Evolutionary conservation across 164 flowering plant genomes (phyloP).

Genomic region (Nymphaea thermarum): DNA sequence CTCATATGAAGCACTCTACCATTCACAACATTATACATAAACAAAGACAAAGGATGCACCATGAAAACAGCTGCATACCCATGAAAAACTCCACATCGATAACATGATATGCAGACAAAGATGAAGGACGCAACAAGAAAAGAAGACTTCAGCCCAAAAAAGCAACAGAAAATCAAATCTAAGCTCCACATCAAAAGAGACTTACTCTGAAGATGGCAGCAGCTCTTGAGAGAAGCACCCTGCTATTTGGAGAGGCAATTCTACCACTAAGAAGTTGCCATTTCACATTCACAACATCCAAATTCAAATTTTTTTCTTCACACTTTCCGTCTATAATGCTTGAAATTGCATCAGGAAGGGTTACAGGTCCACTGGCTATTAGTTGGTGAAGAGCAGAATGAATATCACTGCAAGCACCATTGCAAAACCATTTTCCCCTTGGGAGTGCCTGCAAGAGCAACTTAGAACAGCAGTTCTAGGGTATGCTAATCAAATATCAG

Average conservation of each 20-base stretch:
- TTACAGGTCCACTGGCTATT: constrained; percentile 31
- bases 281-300: constrained; percentile 23
- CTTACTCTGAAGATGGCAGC: constrained; percentile 81
- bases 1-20: too few relatives aligned
- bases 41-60: too few relatives aligned
- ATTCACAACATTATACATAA: too few relatives aligned
- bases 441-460: constrained; percentile 59
- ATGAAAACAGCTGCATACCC: too few relatives aligned
- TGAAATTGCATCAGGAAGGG: constrained; percentile 34
- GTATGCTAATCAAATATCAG: background rate
- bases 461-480: background rate
- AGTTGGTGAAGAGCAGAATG: constrained; percentile 31
- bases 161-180: background rate
- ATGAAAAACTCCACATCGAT: too few relatives aligned
- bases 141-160: background rate
- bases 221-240: constrained; percentile 59
- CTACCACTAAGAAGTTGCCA: constrained; percentile 78
- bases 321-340: constrained; percentile 28
- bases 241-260: constrained; percentile 38
- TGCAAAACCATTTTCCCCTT: constrained; percentile 80
- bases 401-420: constrained; percentile 54
- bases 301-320: constrained; percentile 29
- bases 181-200: constrained; percentile 1
- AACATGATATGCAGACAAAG: too few relatives aligned
- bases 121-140: background rate